Conservation (phyloP, 352 stramenopile species). For the Phytophthora cactorum region DNA sequence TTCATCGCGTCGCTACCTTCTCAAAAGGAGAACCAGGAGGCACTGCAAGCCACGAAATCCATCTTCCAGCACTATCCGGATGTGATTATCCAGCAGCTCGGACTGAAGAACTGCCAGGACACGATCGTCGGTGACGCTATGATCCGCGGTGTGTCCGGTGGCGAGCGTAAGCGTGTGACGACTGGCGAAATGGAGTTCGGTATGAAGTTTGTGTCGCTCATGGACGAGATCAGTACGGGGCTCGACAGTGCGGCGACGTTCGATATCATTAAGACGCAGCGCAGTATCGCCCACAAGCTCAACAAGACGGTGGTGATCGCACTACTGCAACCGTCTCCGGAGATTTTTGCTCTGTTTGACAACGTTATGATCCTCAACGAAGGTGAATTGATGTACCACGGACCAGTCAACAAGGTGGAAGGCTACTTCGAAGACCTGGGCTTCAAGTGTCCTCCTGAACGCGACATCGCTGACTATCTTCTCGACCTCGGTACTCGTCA, state of each 20-base stretch:
- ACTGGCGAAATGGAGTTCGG: slow-evolving; percentile 55
- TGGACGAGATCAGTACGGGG: not conserved
- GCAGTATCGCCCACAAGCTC: slow-evolving; percentile 25
- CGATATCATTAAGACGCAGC: slow-evolving; percentile 33
- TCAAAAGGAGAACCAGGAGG: slow-evolving; percentile 38
- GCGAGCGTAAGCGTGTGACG: slow-evolving; percentile 73
- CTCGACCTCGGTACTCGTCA: slow-evolving; percentile 37
- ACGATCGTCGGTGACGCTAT: slow-evolving; percentile 31
- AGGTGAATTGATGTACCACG: not conserved
- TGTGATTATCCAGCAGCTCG: slow-evolving; percentile 17
- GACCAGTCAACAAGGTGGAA: not conserved
- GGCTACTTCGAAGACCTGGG: slow-evolving; percentile 8
- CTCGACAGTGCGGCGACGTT: slow-evolving; percentile 32
- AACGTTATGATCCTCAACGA: slow-evolving; percentile 56
- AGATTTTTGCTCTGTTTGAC: slow-evolving; percentile 88
- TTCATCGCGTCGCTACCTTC: slow-evolving; percentile 31
- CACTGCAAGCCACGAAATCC: slow-evolving; percentile 11
- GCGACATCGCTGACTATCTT: slow-evolving; percentile 39
- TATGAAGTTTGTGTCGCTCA: not conserved
- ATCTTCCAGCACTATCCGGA: slow-evolving; percentile 22
- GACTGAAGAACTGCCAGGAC: slow-evolving; percentile 13
- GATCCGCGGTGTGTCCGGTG: slow-evolving; percentile 66
- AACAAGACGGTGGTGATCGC: slow-evolving; percentile 58
- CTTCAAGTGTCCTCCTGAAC: slow-evolving; percentile 26
- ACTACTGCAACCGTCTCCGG: slow-evolving; percentile 86